A percentile compares a stretch with the other conserved stretches of the same genome.
Conservation (phyloP, 176 grass and related monocot genomes). For the Puccinellia tenuiflora region DNA sequence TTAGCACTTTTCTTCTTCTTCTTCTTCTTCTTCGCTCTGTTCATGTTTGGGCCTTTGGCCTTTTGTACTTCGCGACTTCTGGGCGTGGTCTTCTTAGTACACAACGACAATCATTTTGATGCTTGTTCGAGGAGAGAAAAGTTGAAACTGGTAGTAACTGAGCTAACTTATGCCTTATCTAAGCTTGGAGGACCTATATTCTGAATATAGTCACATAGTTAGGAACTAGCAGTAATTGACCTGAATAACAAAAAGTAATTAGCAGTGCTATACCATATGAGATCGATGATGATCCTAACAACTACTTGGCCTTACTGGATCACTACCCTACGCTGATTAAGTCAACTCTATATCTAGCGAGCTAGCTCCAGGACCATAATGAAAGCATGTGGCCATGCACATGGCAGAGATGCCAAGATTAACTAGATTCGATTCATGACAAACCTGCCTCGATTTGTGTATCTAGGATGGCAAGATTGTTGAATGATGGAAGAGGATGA, state of each 20-base stretch:
- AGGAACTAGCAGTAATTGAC: not conserved
- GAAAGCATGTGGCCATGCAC: too few relatives aligned
- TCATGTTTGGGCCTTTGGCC: not conserved
- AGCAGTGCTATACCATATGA: not conserved
- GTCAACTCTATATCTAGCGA: not conserved
- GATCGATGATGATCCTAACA: not conserved
- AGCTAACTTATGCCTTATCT: not conserved
- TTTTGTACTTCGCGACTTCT: not conserved
- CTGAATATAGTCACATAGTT: not conserved
- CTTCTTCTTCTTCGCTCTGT: not conserved
- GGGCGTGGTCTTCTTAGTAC: not conserved
- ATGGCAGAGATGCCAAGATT: not conserved
- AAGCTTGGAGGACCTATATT: not conserved
- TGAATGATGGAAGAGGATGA: slow-evolving; percentile 35
- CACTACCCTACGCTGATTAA: not conserved
- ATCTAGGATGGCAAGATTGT: slow-evolving; percentile 12
- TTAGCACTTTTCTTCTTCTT: not conserved
- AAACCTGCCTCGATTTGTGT: not conserved
- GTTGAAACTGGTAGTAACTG: not conserved
- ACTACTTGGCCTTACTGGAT: not conserved
- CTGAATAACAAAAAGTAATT: not conserved
- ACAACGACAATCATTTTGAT: not conserved
- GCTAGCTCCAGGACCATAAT: not conserved
- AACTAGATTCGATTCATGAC: not conserved
- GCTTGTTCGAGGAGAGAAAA: not conserved